Evolutionary conservation across 1,139 yeast species (phyloP), one percentile per base, ranked within the genome.

Genomic region (Maudiozyma humilis): DNA sequence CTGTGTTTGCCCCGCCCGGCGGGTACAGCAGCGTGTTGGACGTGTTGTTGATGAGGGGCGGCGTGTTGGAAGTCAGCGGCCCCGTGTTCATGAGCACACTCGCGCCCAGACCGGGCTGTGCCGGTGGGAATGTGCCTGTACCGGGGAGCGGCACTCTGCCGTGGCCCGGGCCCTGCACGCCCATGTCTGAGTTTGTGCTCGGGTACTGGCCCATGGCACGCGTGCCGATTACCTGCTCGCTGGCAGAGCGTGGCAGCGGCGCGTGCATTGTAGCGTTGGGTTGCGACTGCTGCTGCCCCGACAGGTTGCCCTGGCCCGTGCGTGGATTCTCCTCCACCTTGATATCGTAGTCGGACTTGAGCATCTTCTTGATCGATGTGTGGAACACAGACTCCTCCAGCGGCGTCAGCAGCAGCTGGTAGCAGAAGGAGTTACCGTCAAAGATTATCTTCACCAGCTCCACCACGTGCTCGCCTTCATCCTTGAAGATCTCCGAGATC

Each of bases 331-430:
- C 38, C 30, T 34, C 31, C 18, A 36, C 32, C 16, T 17, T 15
- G 20, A 33, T 40, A n/a, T 43, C 27, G 16, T 40, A 41, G 14
- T 43, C 45, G 18, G 33, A 35, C 34, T 53, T 57, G 5, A 58
- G 41, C 47, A 57, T 51, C 36, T 51, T 55, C 36, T 46, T 49
- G 13, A 58, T 46, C 33, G 51, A 52, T 18, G 58, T 43, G 43
- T 55, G 62, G 32, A 56, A 51, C 1, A 60, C 59, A 2, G 57
- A 50, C 38, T 51, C 53, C 42, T 54, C 51, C 10, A 50, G 50
- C 5, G 56, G 51, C 13, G 47, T 48, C 40, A 55, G 43, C 10
- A 56, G 38, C 15, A 48, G 47, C 31, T 50, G 51, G 39, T 51
- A 60, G 15, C 51, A 36, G 15, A 46, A 48, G 2, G 62, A 58